Conservation (phyloP, 2,329 filamentous ascomycete genomes). For the Ascochyta rabiei region DNA sequence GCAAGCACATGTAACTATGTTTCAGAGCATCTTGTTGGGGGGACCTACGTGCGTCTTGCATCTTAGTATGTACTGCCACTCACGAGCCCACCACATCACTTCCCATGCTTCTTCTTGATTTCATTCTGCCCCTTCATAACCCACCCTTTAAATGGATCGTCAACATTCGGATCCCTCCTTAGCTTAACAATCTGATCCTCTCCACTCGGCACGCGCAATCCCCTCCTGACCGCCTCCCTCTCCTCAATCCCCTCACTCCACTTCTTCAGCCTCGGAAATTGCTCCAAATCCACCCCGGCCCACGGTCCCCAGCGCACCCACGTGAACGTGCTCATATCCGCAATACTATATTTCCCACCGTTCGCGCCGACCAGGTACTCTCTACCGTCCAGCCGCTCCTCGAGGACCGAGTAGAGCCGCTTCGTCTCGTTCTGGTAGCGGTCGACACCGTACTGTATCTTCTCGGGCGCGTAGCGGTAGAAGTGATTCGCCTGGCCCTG, state of each 20-base stretch:
- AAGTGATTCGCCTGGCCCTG: conserved; percentile 82
- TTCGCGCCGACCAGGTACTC: conserved; percentile 66
- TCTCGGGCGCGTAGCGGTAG: conserved; percentile 76
- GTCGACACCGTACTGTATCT: conserved; percentile 78
- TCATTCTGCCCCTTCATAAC: conserved; percentile 31
- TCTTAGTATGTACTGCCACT: too few relatives aligned
- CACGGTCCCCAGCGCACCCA: conserved; percentile 70
- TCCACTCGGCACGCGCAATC: conserved; percentile 43
- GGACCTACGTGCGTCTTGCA: neutral
- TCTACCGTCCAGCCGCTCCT: conserved; percentile 65
- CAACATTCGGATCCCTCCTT: conserved; percentile 28
- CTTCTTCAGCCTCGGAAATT: conserved; percentile 64
- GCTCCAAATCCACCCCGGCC: conserved; percentile 68
- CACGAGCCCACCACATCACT: neutral
- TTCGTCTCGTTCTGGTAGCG: conserved; percentile 81
- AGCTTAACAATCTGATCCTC: conserved; percentile 34
- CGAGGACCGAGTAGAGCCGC: conserved; percentile 77
- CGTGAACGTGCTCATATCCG: conserved; percentile 76
- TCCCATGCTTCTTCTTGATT: conserved; percentile 24
- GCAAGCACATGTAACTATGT: too few relatives aligned
- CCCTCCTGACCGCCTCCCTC: conserved; percentile 61
- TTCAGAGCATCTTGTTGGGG: neutral
- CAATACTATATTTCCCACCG: conserved; percentile 61
- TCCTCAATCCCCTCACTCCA: conserved; percentile 54
- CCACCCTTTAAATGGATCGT: conserved; percentile 34